phyloP scores from a whole-genome alignment of 73 alveolate species.

The Stentor coeruleus region DNA sequence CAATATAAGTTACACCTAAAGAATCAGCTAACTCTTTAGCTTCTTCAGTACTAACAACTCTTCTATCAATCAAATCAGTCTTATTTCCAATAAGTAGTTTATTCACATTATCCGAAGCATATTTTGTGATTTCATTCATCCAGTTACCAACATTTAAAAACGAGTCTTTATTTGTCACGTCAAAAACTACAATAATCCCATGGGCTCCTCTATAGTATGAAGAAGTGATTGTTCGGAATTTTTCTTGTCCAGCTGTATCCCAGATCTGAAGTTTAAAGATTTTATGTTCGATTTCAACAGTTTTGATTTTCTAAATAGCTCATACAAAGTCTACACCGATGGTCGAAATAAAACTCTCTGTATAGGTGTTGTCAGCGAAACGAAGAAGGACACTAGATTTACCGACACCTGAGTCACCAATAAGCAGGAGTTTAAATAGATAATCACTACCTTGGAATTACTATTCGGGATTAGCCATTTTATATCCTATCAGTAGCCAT shows the following conservation, averaged over 20 bases:
- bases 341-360: conserved; percentile 54
- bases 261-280: conserved; percentile 46
- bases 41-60: conserved; percentile 53
- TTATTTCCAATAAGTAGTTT: conserved; percentile 46
- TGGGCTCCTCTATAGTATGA: conserved; percentile 62
- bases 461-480: conserved; percentile 25
- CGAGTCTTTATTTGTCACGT: conserved; percentile 51
- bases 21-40: conserved; percentile 61
- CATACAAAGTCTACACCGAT: conserved; percentile 53
- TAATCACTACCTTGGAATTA: conserved; percentile 27
- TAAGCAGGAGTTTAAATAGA: conserved; percentile 40
- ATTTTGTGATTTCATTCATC: conserved; percentile 32
- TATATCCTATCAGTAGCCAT: not conserved
- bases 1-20: conserved; percentile 71
- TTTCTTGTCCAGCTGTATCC: conserved; percentile 54
- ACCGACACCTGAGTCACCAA: conserved; percentile 57
- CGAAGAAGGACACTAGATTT: conserved; percentile 43
- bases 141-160: conserved; percentile 49
- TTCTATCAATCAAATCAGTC: conserved; percentile 43
- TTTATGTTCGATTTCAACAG: conserved; percentile 52
- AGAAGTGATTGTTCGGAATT: conserved; percentile 42
- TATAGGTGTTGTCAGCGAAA: conserved; percentile 51
- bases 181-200: conserved; percentile 44
- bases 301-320: conserved; percentile 35
- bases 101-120: conserved; percentile 31